Evolutionary conservation across 2,329 filamentous ascomycete species (phyloP), one percentile per base, ranked within the genome.

Genomic region (Nannizzia gypsea): DNA sequence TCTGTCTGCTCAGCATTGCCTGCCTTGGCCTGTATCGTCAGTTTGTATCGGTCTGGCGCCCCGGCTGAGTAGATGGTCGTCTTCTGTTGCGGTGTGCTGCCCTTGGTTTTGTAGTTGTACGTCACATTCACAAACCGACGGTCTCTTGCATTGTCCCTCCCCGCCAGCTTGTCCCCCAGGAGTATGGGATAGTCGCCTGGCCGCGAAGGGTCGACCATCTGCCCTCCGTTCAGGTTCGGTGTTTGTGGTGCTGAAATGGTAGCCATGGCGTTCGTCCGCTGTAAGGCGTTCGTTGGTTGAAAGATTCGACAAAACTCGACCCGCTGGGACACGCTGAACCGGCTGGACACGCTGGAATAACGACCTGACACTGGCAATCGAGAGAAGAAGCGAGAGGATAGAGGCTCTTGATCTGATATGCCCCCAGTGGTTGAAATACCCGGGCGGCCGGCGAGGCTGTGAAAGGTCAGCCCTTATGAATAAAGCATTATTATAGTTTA

Each of bases 91-190:
- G 71, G 64, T 31, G 73, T 72, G 31, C 71, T 70, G 50, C 68
- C 70, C 57, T 77, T 77, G 63, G 70, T 73, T 62, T 76, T 76
- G 67, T 76, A 74, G 61, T 77, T 77, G 62, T 77, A 78, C 40
- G 74, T 73, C 60, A 78, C 67, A 56, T 74, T 74, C 62, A 77
- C 65, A 55, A 74, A 69, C 20, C 66, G 66, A 28, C 63, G 64
- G 6, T 56, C 57, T 34, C 60, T 59, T 6, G 66, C 55, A 4
- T 63, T 61, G 31, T 67, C 65, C 34, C 67, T 70, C 20, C 67
- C 68, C 34, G 72, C 69, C 24, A 78, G 66, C 62, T 69, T 71
- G 50, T 76, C 74, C 15, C 76, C 75, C 57, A 78, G 68, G 26
- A 77, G 66, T 63, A 78, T 74, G 22, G 75, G 74, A 64, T 77